Evolutionary conservation across 2,329 filamentous ascomycete species (phyloP), one percentile per base, ranked within the genome.

Genomic region (Aspergillus melleus): DNA sequence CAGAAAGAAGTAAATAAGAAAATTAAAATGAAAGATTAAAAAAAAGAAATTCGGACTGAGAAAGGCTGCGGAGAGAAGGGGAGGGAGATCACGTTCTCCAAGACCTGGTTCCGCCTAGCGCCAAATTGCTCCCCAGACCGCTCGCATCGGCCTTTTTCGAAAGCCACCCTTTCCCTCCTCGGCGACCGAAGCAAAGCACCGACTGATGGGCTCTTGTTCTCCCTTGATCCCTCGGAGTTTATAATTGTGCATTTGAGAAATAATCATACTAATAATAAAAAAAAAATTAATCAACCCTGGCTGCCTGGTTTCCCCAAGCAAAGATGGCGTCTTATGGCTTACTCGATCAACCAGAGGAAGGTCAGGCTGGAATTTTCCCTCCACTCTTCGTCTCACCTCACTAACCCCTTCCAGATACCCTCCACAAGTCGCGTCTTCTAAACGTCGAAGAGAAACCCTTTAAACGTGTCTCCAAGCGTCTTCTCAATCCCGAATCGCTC

Each of bases 391-490:
- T 44, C 16, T 61, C 61, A 55, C 6, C 60, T 58, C 55, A 53
- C 66, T 70, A 63, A 71, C 62, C 58, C 52, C 8, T 51, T 59
- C 47, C 68, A 88, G 89, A 92, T 74, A 88, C 92, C 64, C 88
- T 97, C 42, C 94, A 97, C 80, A 94, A 93, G 71, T 85, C 85
- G 30, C 91, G 94, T 47, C 89, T 97, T 4, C 85, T 97, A 42
- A 90, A 91, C 64, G 89, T 97, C 62, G 94, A 98, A 80, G 91
- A 96, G 72, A 92, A 92, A 60, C 92, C 92, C 0, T 97, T 96
- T 80, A 91, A 91, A 75, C 89, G 93, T 61, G 87, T 97, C 61
- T 91, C 90, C 22, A 92, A 92, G 77, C 89, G 90, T 32, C 85
- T 98, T 9, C 83, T 91, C 5, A 83, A 85, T 22, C 85, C 90